Evolutionary conservation across 352 stramenopile genomes (phyloP).

Genomic region (Pythium insidiosum): DNA sequence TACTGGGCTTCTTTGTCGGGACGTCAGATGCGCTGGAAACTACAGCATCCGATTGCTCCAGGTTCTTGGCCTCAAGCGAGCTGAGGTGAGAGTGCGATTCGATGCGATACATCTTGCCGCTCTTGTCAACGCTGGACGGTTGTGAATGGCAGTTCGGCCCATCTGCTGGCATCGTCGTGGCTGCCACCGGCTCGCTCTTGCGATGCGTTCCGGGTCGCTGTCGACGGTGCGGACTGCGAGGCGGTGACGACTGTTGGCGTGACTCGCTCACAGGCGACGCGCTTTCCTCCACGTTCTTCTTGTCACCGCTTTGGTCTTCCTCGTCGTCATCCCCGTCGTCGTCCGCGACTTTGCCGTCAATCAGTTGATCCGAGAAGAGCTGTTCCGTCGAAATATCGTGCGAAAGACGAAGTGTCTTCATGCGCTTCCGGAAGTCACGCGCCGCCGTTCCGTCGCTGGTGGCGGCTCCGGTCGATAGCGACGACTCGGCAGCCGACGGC

Average conservation of each 20-base stretch:
- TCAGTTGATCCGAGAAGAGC: constrained; percentile 49
- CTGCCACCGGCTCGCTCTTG: neutral
- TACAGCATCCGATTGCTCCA: constrained; percentile 13
- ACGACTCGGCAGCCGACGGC: neutral
- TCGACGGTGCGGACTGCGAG: no score
- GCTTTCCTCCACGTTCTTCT: neutral
- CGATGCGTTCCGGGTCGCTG: no score
- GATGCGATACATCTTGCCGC: constrained; percentile 42
- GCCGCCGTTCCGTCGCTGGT: no score
- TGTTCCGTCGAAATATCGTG: constrained; percentile 69
- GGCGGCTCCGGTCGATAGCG: neutral
- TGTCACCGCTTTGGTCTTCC: constrained; percentile 24
- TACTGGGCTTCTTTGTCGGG: neutral
- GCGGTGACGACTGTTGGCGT: no score
- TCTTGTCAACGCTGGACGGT: constrained; percentile 3
- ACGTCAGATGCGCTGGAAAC: constrained; percentile 4
- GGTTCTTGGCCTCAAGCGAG: constrained; percentile 35
- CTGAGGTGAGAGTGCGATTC: constrained; percentile 57
- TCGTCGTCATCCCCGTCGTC: constrained; percentile 36
- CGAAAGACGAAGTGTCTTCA: constrained; percentile 20
- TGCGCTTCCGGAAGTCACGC: constrained; percentile 3
- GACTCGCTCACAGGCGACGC: no score
- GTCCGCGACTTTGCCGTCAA: constrained; percentile 51
- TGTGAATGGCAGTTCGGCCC: neutral
- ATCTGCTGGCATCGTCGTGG: neutral